Evolutionary conservation across 1,284 basidiomycete genomes (phyloP).

Genomic region (Peniophora sp.): DNA sequence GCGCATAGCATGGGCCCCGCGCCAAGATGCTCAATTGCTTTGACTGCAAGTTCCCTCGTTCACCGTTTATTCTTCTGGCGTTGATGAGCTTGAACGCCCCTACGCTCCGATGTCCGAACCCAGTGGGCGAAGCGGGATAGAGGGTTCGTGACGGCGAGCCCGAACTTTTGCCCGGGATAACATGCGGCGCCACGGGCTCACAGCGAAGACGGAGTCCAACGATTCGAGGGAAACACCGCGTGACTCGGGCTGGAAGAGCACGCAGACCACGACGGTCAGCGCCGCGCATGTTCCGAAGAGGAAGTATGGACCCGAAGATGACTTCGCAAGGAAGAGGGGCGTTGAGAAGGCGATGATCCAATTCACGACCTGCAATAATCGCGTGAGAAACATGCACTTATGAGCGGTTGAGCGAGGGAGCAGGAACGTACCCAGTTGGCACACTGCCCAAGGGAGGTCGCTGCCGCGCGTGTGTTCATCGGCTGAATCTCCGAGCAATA

Average conservation of each 20-base stretch:
- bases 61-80: too few species aligned
- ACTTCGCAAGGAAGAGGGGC: conserved; percentile 36
- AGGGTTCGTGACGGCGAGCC: background rate
- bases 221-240: conserved; percentile 36
- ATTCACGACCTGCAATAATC: conserved; percentile 26
- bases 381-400: background rate
- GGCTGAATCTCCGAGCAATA: conserved; percentile 36
- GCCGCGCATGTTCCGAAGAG: conserved; percentile 33
- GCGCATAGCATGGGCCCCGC: too few species aligned
- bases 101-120: background rate
- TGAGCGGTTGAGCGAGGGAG: conserved; percentile 11
- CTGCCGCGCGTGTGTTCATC: conserved; percentile 26
- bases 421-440: conserved; percentile 26
- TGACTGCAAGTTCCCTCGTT: too few species aligned
- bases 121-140: background rate
- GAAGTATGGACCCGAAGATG: conserved; percentile 40
- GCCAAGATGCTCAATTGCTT: too few species aligned
- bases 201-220: conserved; percentile 29
- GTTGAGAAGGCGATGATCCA: conserved; percentile 37
- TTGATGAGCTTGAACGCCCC: background rate
- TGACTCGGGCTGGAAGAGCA: conserved; percentile 36
- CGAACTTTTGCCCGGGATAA: background rate
- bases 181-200: conserved; percentile 17
- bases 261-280: conserved; percentile 29
- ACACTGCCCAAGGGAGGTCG: conserved; percentile 30